A percentile compares a stretch with the other conserved stretches of the same genome.
Evolutionary conservation across 768 basidiomycete genomes (phyloP).

Genomic region (Hortiboletus flavorubellus): DNA sequence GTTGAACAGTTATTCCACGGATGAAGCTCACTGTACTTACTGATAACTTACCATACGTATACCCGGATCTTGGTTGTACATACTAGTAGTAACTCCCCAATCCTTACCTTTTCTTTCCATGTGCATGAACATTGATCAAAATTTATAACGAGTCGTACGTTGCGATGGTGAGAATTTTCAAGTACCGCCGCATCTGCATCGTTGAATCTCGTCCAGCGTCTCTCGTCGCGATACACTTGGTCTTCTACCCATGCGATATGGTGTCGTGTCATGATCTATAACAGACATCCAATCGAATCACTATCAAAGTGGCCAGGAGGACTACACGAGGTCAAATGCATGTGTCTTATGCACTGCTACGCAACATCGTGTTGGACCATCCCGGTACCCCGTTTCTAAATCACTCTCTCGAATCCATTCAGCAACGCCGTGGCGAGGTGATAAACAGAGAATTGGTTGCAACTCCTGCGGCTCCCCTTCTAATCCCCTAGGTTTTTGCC

Average conservation of each 20-base stretch:
- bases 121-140: background rate
- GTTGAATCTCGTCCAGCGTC: too few relatives aligned
- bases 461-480: background rate
- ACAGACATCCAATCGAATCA: conserved; percentile 2
- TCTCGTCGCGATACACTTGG: background rate
- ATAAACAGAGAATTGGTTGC: background rate
- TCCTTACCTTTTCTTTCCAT: conserved; percentile 1
- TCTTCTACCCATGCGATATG: background rate
- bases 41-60: conserved; percentile 18
- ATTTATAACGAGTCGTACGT: background rate
- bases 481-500: background rate
- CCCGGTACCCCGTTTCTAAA: conserved; percentile 7
- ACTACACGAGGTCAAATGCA: conserved; percentile 20
- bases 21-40: conserved; percentile 3
- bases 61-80: conserved; percentile 22
- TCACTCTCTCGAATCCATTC: conserved; percentile 4
- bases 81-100: conserved; percentile 10
- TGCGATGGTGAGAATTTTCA: background rate
- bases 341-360: conserved; percentile 9
- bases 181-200: background rate
- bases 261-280: too few relatives aligned
- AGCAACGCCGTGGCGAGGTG: background rate
- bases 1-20: conserved; percentile 1
- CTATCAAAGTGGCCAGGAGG: conserved; percentile 18
- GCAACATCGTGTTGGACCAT: conserved; percentile 10